Percentiles rank a stretch among this genome's conserved stretches.
Conservation (phyloP, 2,329 filamentous ascomycete species). For the Aureobasidium sp. region DNA sequence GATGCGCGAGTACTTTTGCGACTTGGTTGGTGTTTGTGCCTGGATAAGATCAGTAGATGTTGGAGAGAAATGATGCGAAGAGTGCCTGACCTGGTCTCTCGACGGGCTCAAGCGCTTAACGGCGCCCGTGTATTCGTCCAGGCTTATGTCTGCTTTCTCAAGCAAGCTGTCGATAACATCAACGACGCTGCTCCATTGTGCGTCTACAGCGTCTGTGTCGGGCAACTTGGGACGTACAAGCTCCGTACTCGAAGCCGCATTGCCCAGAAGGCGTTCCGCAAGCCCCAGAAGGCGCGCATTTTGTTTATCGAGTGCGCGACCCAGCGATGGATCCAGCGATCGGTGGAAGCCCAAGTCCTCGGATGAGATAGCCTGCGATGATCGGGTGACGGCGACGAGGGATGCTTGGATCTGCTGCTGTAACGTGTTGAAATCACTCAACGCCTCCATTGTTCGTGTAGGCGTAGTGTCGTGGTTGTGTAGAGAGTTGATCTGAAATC, state of each 20-base stretch:
- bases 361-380: slow-evolving; percentile 62
- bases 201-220: slow-evolving; percentile 77
- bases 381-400: slow-evolving; percentile 69
- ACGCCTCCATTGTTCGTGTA: slow-evolving; percentile 13
- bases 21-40: slow-evolving; percentile 11
- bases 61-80: too few species aligned
- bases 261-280: slow-evolving; percentile 65
- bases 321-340: slow-evolving; percentile 66
- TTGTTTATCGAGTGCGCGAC: slow-evolving; percentile 66
- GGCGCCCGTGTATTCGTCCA: slow-evolving; percentile 92
- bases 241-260: slow-evolving; percentile 62
- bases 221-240: slow-evolving; percentile 51
- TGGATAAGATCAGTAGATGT: not conserved
- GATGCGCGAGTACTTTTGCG: slow-evolving; percentile 39
- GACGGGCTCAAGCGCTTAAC: slow-evolving; percentile 61
- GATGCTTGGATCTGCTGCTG: slow-evolving; percentile 67
- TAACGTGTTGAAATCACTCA: slow-evolving; percentile 60
- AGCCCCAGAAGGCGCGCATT: slow-evolving; percentile 68
- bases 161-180: slow-evolving; percentile 90
- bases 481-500: not conserved
- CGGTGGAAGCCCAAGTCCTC: slow-evolving; percentile 88
- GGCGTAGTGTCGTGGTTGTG: not conserved
- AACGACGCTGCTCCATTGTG: slow-evolving; percentile 78
- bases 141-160: slow-evolving; percentile 84
- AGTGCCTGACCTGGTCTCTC: slow-evolving; percentile 32